A percentile compares a stretch with the other conserved stretches of the same genome.
These are phyloP conservation scores for Mycena latifolia DNA, from an alignment of 768 basidiomycete species.

Conservation along the genomic window DNA sequence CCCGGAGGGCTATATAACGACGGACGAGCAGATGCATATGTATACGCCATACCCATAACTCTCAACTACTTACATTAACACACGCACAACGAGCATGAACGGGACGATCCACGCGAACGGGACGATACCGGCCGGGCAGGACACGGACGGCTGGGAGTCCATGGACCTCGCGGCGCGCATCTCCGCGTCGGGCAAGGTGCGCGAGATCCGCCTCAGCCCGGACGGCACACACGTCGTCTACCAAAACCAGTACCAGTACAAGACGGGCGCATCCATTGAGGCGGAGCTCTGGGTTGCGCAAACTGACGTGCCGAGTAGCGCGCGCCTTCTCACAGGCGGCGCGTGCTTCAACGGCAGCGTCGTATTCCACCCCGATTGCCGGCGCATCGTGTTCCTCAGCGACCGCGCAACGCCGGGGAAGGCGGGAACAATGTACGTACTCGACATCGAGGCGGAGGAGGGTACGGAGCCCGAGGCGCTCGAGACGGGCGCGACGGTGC, in stretches of 20 bases:
- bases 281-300: constrained; percentile 49
- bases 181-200: constrained; percentile 45
- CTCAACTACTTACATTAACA: too few species aligned
- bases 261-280: constrained; percentile 34
- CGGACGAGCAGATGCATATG: too few species aligned
- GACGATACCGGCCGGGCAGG: background rate
- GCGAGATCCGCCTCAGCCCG: constrained; percentile 49
- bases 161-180: constrained; percentile 41
- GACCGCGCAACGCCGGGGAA: constrained; percentile 47
- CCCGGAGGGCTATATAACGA: too few species aligned
- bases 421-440: constrained; percentile 38
- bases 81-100: too few species aligned
- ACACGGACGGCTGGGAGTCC: background rate
- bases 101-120: too few species aligned
- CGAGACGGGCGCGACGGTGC: constrained; percentile 38
- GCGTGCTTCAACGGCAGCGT: constrained; percentile 44
- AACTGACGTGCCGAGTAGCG: constrained; percentile 41
- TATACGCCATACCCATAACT: too few species aligned
- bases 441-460: constrained; percentile 28
- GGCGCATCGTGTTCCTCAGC: constrained; percentile 45
- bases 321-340: constrained; percentile 44
- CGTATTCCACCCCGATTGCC: constrained; percentile 48
- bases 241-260: constrained; percentile 49
- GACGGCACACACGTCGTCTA: constrained; percentile 46
- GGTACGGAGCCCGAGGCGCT: constrained; percentile 27